Evolutionary conservation across 306 rosid genomes (phyloP).

Genomic region (Cucurbita maxima): DNA sequence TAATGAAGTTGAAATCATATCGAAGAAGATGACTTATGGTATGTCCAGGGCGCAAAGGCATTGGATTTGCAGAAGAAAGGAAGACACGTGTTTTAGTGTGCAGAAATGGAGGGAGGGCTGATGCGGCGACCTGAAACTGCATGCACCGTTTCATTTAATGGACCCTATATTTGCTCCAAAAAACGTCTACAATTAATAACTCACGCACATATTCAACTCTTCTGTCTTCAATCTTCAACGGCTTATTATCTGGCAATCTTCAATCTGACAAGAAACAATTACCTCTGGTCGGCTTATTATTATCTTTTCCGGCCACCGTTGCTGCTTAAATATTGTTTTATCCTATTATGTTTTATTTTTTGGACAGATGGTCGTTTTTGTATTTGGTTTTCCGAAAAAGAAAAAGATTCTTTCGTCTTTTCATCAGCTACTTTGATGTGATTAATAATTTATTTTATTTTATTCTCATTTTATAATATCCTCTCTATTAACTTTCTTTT

Average conservation of each 20-base stretch:
- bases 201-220: neutral
- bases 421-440: neutral
- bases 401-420: neutral
- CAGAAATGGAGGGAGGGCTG: neutral
- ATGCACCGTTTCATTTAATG: conserved; percentile 1
- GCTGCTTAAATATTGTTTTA: neutral
- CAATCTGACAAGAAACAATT: neutral
- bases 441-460: neutral
- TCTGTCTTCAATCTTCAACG: neutral
- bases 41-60: neutral
- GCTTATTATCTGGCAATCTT: too few relatives aligned
- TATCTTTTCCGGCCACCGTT: neutral
- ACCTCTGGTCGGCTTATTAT: neutral
- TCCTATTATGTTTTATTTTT: neutral
- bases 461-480: too few relatives aligned
- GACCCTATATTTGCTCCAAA: neutral
- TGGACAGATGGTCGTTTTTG: neutral
- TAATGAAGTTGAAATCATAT: neutral
- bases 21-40: neutral
- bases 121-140: conserved; percentile 40
- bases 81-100: conserved; percentile 17
- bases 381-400: neutral
- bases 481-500: too few relatives aligned
- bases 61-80: neutral
- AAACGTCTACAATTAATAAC: neutral